Evolutionary conservation across 768 basidiomycete genomes (phyloP).

Genomic region (Butyriboletus loyo): DNA sequence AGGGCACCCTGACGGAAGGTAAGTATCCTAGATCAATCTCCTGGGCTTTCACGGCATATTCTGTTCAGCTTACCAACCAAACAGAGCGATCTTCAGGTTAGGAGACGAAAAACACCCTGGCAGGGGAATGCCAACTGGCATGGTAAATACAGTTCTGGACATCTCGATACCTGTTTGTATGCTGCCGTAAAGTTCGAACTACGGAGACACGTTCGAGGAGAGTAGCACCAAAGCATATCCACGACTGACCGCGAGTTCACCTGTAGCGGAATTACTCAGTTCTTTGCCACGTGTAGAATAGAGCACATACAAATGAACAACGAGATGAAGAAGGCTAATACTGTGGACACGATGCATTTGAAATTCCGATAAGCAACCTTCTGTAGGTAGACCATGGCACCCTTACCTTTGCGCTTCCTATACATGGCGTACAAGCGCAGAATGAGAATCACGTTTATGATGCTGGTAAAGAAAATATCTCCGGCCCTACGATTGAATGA

Average conservation of each 20-base stretch:
- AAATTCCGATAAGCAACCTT: background rate
- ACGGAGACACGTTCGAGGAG: background rate
- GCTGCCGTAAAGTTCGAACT: constrained; percentile 4
- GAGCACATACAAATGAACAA: background rate
- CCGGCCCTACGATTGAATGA: background rate
- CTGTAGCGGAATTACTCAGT: background rate
- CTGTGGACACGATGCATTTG: background rate
- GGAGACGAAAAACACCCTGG: background rate
- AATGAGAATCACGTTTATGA: constrained; percentile 1
- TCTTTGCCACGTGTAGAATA: background rate
- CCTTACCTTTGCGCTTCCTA: constrained; percentile 1
- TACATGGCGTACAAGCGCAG: constrained; percentile 4
- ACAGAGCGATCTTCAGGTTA: background rate
- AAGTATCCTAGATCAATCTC: too few relatives aligned
- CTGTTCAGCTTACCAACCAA: background rate
- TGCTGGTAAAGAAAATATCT: constrained; percentile 2
- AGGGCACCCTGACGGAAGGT: background rate
- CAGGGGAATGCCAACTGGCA: background rate
- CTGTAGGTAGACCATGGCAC: background rate
- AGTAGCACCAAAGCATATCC: background rate
- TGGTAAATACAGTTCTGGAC: background rate
- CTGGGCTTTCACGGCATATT: too few relatives aligned
- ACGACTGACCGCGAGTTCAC: background rate
- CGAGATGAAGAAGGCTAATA: background rate
- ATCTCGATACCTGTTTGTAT: background rate